Conservation (phyloP, 1,284 basidiomycete genomes). For the Caloboletus firmus region DNA sequence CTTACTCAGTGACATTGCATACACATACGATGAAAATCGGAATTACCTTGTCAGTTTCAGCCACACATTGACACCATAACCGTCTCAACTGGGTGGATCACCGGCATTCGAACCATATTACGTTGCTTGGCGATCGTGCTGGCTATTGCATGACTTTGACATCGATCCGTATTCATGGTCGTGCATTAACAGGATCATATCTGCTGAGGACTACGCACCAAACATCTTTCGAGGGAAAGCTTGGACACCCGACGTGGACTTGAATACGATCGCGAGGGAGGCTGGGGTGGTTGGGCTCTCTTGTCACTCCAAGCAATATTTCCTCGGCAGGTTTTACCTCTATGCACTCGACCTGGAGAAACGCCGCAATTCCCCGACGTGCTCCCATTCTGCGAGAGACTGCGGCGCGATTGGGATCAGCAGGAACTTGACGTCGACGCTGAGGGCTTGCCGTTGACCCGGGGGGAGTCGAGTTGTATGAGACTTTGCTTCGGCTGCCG, state of each 20-base stretch:
- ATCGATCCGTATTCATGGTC: neutral
- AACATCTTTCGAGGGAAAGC: too few species aligned
- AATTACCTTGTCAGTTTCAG: neutral
- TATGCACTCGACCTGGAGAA: neutral
- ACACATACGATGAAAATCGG: slow-evolving; percentile 5
- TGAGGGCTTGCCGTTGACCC: neutral
- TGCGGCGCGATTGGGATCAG: neutral
- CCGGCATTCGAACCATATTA: too few species aligned
- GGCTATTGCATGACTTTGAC: neutral
- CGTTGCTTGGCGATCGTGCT: neutral
- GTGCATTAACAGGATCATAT: too few species aligned
- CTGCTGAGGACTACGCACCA: too few species aligned
- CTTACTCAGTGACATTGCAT: too few species aligned
- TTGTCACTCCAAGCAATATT: neutral
- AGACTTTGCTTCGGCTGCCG: neutral
- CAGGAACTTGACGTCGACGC: neutral
- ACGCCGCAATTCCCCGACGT: neutral
- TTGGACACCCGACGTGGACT: neutral
- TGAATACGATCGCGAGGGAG: neutral
- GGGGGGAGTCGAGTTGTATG: too few species aligned
- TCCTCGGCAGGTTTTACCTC: neutral
- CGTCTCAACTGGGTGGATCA: neutral
- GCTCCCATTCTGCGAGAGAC: neutral
- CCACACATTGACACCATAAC: neutral
- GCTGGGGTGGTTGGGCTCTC: neutral